Percentiles rank a stretch among this genome's conserved stretches.
Conservation (phyloP, 1,284 basidiomycete genomes). For the Mycena citricolor region DNA sequence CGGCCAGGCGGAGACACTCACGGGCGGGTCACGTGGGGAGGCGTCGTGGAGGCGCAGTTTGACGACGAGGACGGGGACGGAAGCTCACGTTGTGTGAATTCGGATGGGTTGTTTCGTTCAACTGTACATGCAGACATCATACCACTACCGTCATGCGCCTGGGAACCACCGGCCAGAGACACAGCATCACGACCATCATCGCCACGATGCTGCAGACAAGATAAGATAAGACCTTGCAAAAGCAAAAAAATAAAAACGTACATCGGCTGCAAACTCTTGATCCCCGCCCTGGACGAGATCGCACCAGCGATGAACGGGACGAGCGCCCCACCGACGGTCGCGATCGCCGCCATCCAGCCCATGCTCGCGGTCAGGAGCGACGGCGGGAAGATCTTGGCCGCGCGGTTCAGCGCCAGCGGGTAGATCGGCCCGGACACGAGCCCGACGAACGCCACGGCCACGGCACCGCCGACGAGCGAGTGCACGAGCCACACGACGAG, state of each 20-base stretch:
- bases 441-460: constrained; percentile 21
- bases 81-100: no score
- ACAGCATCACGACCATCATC: constrained; percentile 45
- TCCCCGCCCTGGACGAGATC: constrained; percentile 51
- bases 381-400: constrained; percentile 21
- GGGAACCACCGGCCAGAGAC: constrained; percentile 46
- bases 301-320: constrained; percentile 59
- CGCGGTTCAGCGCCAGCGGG: constrained; percentile 24
- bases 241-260: constrained; percentile 31
- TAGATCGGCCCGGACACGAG: constrained; percentile 22
- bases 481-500: constrained; percentile 22
- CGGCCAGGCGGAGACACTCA: no score
- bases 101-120: no score
- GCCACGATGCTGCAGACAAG: constrained; percentile 32
- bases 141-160: no score
- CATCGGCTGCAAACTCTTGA: constrained; percentile 55
- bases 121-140: no score
- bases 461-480: constrained; percentile 15
- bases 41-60: no score
- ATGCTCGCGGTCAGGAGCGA: constrained; percentile 34
- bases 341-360: constrained; percentile 57
- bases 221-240: constrained; percentile 11
- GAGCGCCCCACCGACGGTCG: constrained; percentile 52
- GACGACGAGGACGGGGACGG: no score
- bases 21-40: no score